phyloP scores from a whole-genome alignment of 805 yeast genomes.

The Saccharomycopsis sp. region DNA sequence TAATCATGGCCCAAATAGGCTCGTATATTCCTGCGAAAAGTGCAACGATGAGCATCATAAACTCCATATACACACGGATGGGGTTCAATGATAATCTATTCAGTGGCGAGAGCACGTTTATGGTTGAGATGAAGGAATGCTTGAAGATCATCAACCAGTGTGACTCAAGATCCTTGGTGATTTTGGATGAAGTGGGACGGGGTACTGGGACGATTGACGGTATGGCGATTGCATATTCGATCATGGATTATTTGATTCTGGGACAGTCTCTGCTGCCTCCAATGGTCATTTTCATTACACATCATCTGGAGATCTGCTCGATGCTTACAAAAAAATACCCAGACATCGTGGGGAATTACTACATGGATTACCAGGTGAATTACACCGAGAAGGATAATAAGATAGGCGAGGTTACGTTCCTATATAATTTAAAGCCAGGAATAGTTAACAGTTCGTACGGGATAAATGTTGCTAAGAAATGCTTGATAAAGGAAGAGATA shows the following conservation, averaged over 20 bases:
- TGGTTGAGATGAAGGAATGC: constrained; percentile 69
- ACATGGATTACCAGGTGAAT: constrained; percentile 58
- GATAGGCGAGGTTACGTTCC: constrained; percentile 38
- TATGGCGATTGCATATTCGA: constrained; percentile 69
- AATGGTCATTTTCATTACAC: constrained; percentile 74
- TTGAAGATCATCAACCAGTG: constrained; percentile 46
- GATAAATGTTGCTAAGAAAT: constrained; percentile 74
- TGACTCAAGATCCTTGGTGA: constrained; percentile 48
- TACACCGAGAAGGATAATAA: constrained; percentile 31
- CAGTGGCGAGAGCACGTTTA: constrained; percentile 75
- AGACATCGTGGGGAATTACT: constrained; percentile 47
- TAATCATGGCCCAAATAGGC: constrained; percentile 73
- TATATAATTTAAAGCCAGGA: constrained; percentile 46
- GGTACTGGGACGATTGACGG: constrained; percentile 80
- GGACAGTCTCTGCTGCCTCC: constrained; percentile 32
- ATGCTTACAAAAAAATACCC: constrained; percentile 37
- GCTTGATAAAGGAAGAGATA: constrained; percentile 48
- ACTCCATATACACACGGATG: constrained; percentile 53
- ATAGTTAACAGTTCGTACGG: constrained; percentile 67
- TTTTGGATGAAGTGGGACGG: constrained; percentile 66
- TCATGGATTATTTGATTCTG: constrained; percentile 51
- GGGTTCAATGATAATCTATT: constrained; percentile 79
- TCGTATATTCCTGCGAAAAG: constrained; percentile 62
- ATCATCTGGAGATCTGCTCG: constrained; percentile 60
- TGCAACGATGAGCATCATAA: constrained; percentile 62